phyloP scores from a whole-genome alignment of 768 basidiomycete species.

The Lactarius pseudohatsudake region DNA sequence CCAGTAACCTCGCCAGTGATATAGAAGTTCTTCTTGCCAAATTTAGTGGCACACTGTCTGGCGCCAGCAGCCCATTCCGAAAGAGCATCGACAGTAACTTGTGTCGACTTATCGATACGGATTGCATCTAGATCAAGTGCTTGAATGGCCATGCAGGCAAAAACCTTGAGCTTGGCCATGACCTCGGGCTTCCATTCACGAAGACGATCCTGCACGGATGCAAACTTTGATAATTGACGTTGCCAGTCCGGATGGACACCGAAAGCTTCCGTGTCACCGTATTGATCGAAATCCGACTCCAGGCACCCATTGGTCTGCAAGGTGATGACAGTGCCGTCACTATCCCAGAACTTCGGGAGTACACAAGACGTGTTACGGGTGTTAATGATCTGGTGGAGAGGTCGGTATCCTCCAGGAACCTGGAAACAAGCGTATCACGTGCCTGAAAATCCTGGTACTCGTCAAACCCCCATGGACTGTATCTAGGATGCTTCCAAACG shows the following conservation, averaged over 20 bases:
- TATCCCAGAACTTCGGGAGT: slow-evolving; percentile 78
- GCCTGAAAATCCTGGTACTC: slow-evolving; percentile 82
- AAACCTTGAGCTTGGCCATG: slow-evolving; percentile 71
- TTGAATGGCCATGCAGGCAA: slow-evolving; percentile 84
- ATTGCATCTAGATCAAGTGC: slow-evolving; percentile 92
- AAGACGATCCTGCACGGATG: slow-evolving; percentile 94
- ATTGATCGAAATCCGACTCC: slow-evolving; percentile 88
- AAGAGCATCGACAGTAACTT: slow-evolving; percentile 82
- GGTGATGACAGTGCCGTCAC: slow-evolving; percentile 64
- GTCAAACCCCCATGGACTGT: slow-evolving; percentile 84
- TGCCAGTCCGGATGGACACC: slow-evolving; percentile 95
- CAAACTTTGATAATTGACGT: slow-evolving; percentile 92
- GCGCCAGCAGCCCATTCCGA: slow-evolving; percentile 73
- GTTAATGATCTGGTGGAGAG: slow-evolving; percentile 54
- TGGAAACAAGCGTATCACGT: slow-evolving; percentile 28
- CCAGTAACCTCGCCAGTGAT: slow-evolving; percentile 94
- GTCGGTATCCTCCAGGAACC: slow-evolving; percentile 10
- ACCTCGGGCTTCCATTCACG: slow-evolving; percentile 87
- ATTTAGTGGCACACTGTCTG: slow-evolving; percentile 64
- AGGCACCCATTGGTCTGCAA: slow-evolving; percentile 70
- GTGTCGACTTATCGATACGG: slow-evolving; percentile 93
- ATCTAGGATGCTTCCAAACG: slow-evolving; percentile 71
- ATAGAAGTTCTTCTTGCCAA: slow-evolving; percentile 85
- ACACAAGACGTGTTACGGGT: slow-evolving; percentile 69
- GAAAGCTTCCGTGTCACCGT: slow-evolving; percentile 96